These are phyloP conservation scores for Globisporangium uncinulatum DNA, from an alignment of 352 stramenopile species.

Conservation along the genomic window DNA sequence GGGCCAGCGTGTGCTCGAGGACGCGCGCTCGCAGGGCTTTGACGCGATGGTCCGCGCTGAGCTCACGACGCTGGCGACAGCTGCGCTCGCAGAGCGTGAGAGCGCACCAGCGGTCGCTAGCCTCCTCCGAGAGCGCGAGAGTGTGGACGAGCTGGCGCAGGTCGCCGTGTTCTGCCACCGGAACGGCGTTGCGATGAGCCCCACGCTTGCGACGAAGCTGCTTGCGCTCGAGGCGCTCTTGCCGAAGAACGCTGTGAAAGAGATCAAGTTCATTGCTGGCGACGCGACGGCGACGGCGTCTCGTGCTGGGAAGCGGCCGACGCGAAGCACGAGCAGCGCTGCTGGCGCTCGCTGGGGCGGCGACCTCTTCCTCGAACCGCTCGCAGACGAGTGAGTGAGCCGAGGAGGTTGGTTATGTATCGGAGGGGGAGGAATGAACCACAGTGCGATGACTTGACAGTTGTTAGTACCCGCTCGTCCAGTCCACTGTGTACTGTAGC, in stretches of 20 bases:
- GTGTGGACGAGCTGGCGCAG: constrained; percentile 36
- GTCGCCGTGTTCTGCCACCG: constrained; percentile 57
- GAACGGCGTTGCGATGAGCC: constrained; percentile 36
- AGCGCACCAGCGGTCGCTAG: not conserved
- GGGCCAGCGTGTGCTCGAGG: constrained; percentile 42
- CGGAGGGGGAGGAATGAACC: not conserved
- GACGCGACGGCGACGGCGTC: constrained; percentile 14
- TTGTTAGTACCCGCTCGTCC: constrained; percentile 42
- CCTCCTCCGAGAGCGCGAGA: constrained; percentile 9
- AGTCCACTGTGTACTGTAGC: constrained; percentile 45
- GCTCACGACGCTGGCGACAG: constrained; percentile 22
- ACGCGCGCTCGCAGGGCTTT: constrained; percentile 53
- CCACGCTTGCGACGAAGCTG: constrained; percentile 30
- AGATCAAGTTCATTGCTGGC: constrained; percentile 39
- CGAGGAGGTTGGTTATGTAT: no score
- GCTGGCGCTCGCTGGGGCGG: constrained; percentile 16
- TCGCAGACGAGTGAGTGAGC: constrained; percentile 8
- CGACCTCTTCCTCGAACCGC: constrained; percentile 28
- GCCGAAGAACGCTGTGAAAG: constrained; percentile 29
- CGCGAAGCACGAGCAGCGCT: not conserved
- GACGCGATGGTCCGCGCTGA: constrained; percentile 17
- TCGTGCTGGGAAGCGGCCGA: not conserved
- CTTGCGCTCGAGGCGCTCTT: constrained; percentile 35
- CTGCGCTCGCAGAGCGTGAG: constrained; percentile 19
- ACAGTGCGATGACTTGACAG: not conserved